Base-by-base conservation (phyloP, 1,284 basidiomycete genomes). In the Gomphus bonarii region DNA sequence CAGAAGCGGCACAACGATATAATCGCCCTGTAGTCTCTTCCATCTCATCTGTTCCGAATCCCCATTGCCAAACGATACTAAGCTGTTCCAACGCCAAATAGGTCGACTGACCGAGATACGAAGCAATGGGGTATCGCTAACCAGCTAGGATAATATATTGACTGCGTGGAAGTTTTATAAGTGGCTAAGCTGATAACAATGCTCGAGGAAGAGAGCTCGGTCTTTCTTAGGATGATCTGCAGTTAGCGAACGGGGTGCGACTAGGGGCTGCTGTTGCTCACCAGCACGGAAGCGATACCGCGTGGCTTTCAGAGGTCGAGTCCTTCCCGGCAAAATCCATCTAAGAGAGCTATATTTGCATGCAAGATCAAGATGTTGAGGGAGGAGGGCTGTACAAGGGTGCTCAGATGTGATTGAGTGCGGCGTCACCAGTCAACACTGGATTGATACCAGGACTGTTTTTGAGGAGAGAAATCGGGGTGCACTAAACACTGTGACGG, bases 361-460 rank as follows among this genome's bases (percentile, higher is more conserved):
- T 74, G 76, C 1, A 97, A 69, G 7, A 90, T 75, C 14, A 95
- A 74, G 55, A 77, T 72, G 62, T 85, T 77, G 2, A 66, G 59
- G 31, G 70, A 71, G 38, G 67, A 64, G 14, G 65, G 66, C 31
- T 61, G 60, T 11, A 60, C 7, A 16, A 55, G 54, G 36, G 54
- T 60, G 50, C 16, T 65, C 48, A 69, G 65, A 11, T 86, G 79
- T 66, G 81, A 73, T 1, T 97, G 71, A 0, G 84, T 82, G 40
- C 72, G 71, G 42, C 79, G 78, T 95, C 95, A 97, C 92, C 92
- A 97, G 58, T 86, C 82, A 36, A 94, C 72, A 65, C 88, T 91
- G 14, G 89, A 80, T 40, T 81, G 73, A 69, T 85, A 97, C 2
- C 91, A 95, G 1, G 91, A 86, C 33, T 80, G 73, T 63, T 87